Conservation (phyloP, 345 rosid species). For the Camelina hispida region DNA sequence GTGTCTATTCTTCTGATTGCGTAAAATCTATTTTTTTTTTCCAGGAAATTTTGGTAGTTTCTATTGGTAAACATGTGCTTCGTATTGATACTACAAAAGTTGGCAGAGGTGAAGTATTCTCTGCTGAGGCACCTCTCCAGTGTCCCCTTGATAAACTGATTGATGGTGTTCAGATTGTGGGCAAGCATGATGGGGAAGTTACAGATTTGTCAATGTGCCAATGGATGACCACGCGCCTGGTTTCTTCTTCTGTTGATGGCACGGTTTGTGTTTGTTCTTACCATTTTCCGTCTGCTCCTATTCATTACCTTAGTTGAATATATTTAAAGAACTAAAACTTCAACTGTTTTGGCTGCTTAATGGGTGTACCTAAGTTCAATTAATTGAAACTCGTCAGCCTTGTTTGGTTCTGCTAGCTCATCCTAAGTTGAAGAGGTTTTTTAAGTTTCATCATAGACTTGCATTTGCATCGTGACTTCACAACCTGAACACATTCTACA, state of each 20-base stretch:
- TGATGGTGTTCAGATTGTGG: constrained; percentile 82
- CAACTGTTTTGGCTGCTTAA: not conserved
- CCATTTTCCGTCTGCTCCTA: not conserved
- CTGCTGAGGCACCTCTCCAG: constrained; percentile 75
- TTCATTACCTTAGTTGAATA: not conserved
- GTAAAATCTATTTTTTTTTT: not conserved
- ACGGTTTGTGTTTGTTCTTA: constrained; percentile 58
- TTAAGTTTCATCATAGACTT: not conserved
- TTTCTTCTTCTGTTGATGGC: constrained; percentile 90
- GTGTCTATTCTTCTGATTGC: constrained; percentile 20
- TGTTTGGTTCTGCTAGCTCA: constrained; percentile 17
- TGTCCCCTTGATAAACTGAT: constrained; percentile 69
- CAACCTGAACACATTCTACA: constrained; percentile 11
- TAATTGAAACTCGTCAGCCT: not conserved
- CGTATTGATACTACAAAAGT: constrained; percentile 77
- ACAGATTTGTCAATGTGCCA: constrained; percentile 98
- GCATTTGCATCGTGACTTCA: not conserved
- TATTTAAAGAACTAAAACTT: not conserved
- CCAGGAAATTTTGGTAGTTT: constrained; percentile 87
- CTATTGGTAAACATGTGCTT: constrained; percentile 71
- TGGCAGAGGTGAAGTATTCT: constrained; percentile 61
- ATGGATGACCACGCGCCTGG: constrained; percentile 83
- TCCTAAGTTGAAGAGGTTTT: not conserved
- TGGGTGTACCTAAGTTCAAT: not conserved
- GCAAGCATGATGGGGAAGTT: constrained; percentile 89